Evolutionary conservation across 345 rosid species (phyloP), one percentile per base, ranked within the genome.

Genomic region (Erucastrum elatum): DNA sequence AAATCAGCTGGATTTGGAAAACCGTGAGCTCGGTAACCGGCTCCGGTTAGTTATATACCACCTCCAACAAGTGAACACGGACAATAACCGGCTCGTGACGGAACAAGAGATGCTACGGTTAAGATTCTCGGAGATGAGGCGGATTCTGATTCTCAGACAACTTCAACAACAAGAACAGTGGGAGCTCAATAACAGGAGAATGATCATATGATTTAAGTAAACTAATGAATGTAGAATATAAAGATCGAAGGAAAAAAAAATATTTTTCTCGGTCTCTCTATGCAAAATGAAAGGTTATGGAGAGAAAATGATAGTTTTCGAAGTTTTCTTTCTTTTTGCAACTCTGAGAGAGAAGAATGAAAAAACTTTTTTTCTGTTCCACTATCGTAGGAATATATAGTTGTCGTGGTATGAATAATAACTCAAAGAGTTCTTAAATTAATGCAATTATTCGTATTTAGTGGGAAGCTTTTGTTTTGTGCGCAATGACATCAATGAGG

Each of bases 1-100:
- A 86, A 89, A 82, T 87, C 89, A 85, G 78, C 85, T 94, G 16
- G 82, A 82, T 77, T 25, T 80, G 30, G 89, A 88, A 86, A 94
- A 90, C 86, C 86, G 87, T 35, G 94, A 92, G 55, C 78, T 94
- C 29, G 21, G 66, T 35, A 86, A 82, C 86, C 89, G 94, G 76
- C 77, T 94, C 72, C 85, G 82, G 29, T 62, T 79, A 59, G 72
- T 82, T 65, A 2, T 72, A 74, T 81, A 85, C 77, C 87, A 87
- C 51, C 76, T 60, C 29, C 77, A 82, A 21, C 82, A 75, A 11
- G 81, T 84, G 11, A 35, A 83, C 75, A 78, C 82, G 1, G 94
- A 89, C 30, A 92, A 89, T 82, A 84, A 83, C 55, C 82, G 69
- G 83, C 90, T 94, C 74, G 85, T 77, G 76, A 81, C 86, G 16